Conservation (phyloP, 2,329 filamentous ascomycete genomes). For the Fusarium tuaranense region DNA sequence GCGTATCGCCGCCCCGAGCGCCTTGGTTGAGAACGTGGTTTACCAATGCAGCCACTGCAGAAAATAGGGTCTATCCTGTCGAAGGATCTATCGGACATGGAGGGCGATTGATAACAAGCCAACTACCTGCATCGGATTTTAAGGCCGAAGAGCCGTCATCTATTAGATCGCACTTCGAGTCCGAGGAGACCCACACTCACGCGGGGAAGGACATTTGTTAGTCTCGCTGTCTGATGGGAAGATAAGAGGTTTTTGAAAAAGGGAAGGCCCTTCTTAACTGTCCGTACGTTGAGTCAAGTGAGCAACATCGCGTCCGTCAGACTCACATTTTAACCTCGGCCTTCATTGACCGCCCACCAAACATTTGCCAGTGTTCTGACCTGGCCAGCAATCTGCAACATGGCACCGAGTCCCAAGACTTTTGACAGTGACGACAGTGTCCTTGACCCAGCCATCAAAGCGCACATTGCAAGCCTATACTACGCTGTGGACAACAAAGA, state of each 20-base stretch:
- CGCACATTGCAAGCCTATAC: not conserved
- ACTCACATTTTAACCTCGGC: not conserved
- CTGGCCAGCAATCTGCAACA: not conserved
- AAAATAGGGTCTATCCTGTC: not conserved
- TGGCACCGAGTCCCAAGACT: not conserved
- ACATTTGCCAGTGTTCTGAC: not conserved
- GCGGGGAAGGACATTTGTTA: not conserved
- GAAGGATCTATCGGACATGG: not conserved
- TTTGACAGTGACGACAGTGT: not conserved
- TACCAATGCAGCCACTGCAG: too few relatives aligned
- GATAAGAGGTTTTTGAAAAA: not conserved
- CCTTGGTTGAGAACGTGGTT: too few relatives aligned
- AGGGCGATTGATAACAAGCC: not conserved
- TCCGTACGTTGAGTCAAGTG: not conserved
- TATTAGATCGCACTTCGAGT: not conserved
- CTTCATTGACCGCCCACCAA: not conserved
- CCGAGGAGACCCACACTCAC: not conserved
- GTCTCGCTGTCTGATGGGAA: not conserved
- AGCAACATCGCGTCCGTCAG: not conserved
- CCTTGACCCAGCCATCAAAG: not conserved
- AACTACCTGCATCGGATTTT: not conserved
- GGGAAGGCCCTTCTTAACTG: not conserved
- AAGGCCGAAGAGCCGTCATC: not conserved
- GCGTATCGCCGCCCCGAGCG: too few relatives aligned
- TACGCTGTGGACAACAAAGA: not conserved